Base-by-base conservation (phyloP, 2,329 filamentous ascomycete species). In the Aspergillus glaucus region DNA sequence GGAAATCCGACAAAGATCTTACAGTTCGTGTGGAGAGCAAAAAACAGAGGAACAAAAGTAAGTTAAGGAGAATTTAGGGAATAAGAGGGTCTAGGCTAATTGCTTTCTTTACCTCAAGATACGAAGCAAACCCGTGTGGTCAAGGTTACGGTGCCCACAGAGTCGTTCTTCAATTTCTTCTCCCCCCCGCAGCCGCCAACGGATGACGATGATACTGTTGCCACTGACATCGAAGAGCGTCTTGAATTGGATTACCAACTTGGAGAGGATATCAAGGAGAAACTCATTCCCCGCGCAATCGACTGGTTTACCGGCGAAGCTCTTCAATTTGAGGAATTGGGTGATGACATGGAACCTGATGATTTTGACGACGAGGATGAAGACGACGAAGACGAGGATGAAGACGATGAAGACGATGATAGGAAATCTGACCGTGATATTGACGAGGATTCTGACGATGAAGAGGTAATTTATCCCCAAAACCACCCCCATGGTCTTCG, bases 41-140 rank as follows among this genome's bases (percentile, higher is more conserved):
- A 84, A 98, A 98, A 81, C 93, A 98, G 78, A 84, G 93, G 57
- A 98, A 98, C 78, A 98, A 97, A 84, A 97, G 93, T 98, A 79
- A 76, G 82, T 69, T 41, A n/a, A 41, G 14, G 14, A 15, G 10
- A 19, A 10, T 12, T 6, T 10, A 26, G 40, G n/a, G 6, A 30
- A 17, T 21, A 15, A 34, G n/a, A 14, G 6, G 30, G 4, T 1
- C 12, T 15, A 21, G 12, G 30, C 19, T 22, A 39, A 37, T 43
- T 50, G 53, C 62, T 51, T 48, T 36, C 37, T 44, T 52, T 47
- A 36, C 37, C 44, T 54, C 4, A 62, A 97, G 93, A 93, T 79
- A 98, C 93, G 60, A 98, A 98, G 79, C 93, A 98, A 73, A 98
- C 93, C 53, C 89, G 93, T 59, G 88, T 98, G 59, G 91, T 98